Conservation (phyloP, 371 early-diverging fungal genomes). For the Blakeslea trispora region DNA sequence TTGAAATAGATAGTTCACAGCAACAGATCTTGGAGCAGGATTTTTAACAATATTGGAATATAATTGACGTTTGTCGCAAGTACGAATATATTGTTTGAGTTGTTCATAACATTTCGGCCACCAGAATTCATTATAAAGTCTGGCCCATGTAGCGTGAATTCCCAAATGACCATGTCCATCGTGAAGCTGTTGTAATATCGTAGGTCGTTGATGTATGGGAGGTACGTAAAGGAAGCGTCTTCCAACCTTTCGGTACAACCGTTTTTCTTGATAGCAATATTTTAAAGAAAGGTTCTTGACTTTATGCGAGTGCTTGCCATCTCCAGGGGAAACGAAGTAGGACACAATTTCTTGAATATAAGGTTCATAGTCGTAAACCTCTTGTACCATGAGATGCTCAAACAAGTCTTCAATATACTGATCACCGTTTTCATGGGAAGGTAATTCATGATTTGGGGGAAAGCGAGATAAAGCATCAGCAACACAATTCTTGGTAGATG, state of each 20-base stretch:
- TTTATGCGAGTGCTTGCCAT: too few species aligned
- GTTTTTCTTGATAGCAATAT: too few species aligned
- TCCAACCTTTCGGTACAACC: neutral
- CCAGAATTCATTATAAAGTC: constrained; percentile 2
- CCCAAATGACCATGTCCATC: constrained; percentile 18
- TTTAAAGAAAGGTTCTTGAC: too few species aligned
- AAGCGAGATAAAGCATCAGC: neutral
- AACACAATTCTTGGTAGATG: neutral
- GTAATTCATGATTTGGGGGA: neutral
- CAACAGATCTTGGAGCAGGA: neutral
- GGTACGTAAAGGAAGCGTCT: constrained; percentile 7
- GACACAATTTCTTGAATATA: too few species aligned
- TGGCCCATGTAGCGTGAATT: constrained; percentile 5
- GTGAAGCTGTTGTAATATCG: constrained; percentile 5
- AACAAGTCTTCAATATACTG: too few species aligned
- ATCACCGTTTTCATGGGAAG: too few species aligned
- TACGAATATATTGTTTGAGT: neutral
- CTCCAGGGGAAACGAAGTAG: too few species aligned
- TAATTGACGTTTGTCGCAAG: neutral
- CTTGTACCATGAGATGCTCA: too few species aligned
- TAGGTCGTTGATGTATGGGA: neutral
- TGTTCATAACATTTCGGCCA: constrained; percentile 7
- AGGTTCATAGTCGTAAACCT: too few species aligned
- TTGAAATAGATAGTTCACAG: constrained; percentile 24
- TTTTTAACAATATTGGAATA: too few species aligned